Evolutionary conservation across 2,329 filamentous ascomycete genomes (phyloP).

Genomic region (Penicillium sp.): DNA sequence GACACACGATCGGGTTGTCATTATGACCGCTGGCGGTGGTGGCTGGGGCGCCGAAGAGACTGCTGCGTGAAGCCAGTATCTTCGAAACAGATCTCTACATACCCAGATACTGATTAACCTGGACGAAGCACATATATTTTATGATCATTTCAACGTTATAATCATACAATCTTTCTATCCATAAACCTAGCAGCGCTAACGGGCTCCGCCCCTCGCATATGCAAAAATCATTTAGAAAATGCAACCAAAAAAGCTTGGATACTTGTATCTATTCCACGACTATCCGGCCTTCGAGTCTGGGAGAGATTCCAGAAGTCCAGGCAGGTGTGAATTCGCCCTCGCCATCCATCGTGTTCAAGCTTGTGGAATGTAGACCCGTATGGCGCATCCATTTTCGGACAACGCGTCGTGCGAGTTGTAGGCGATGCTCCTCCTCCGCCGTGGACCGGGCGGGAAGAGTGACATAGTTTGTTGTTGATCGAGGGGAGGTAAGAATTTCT

Average conservation of each 20-base stretch:
- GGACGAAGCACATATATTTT: neutral
- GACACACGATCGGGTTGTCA: slow-evolving; percentile 60
- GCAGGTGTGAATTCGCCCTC: slow-evolving; percentile 60
- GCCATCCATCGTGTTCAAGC: slow-evolving; percentile 51
- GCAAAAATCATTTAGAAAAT: neutral
- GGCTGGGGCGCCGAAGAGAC: slow-evolving; percentile 33
- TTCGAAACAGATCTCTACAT: neutral
- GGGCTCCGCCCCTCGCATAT: neutral
- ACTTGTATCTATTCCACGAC: slow-evolving; percentile 21
- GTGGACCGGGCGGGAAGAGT: slow-evolving; percentile 39
- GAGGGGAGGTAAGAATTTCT: slow-evolving; percentile 37
- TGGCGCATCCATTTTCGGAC: slow-evolving; percentile 70
- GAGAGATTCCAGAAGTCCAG: slow-evolving; percentile 80
- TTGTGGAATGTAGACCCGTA: slow-evolving; percentile 58
- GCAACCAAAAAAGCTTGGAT: neutral
- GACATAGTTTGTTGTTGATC: slow-evolving; percentile 36
- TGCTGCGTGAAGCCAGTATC: slow-evolving; percentile 5
- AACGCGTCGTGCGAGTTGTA: slow-evolving; percentile 66
- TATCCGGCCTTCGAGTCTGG: slow-evolving; percentile 75
- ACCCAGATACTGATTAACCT: neutral
- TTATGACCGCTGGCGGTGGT: slow-evolving; percentile 57
- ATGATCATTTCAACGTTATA: neutral
- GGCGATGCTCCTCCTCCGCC: slow-evolving; percentile 54
- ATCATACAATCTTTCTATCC: neutral
- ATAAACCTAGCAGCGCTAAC: neutral